Conservation (phyloP, 2,329 filamentous ascomycete genomes). For the Beauveria australis region DNA sequence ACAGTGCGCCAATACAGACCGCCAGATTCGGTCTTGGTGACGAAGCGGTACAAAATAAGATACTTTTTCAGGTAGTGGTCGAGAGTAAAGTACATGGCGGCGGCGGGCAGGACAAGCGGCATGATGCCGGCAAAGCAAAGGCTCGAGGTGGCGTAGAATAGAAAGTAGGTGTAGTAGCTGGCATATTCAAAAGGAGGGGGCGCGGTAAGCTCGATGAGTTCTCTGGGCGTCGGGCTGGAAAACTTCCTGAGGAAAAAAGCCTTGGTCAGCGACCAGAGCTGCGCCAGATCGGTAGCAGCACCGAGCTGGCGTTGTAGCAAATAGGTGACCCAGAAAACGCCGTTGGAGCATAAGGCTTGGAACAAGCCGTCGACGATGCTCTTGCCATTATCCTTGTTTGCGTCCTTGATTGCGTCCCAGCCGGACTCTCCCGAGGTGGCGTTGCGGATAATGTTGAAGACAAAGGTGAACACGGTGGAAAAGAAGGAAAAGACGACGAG, state of each 20-base stretch:
- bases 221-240: slow-evolving; percentile 76
- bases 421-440: slow-evolving; percentile 46
- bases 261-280: slow-evolving; percentile 76
- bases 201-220: slow-evolving; percentile 86
- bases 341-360: slow-evolving; percentile 69
- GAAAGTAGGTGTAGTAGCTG: slow-evolving; percentile 95
- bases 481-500: slow-evolving; percentile 90
- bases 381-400: slow-evolving; percentile 18
- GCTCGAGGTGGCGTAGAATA: slow-evolving; percentile 87
- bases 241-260: slow-evolving; percentile 81
- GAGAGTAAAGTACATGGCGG: slow-evolving; percentile 79
- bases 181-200: slow-evolving; percentile 92
- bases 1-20: slow-evolving; percentile 87
- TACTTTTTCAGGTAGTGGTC: slow-evolving; percentile 95
- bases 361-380: slow-evolving; percentile 59
- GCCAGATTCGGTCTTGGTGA: slow-evolving; percentile 94
- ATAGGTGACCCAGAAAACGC: slow-evolving; percentile 91
- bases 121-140: slow-evolving; percentile 80
- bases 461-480: slow-evolving; percentile 69
- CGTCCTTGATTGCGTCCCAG: slow-evolving; percentile 60
- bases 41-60: slow-evolving; percentile 83
- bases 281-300: slow-evolving; percentile 86
- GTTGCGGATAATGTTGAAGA: slow-evolving; percentile 54
- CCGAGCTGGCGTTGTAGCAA: slow-evolving; percentile 87
- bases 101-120: slow-evolving; percentile 77